A percentile compares a stretch with the other conserved stretches of the same genome.
These are phyloP conservation scores for Calycina herbarum DNA, from an alignment of 2,329 filamentous ascomycete species.

Conservation along the genomic window DNA sequence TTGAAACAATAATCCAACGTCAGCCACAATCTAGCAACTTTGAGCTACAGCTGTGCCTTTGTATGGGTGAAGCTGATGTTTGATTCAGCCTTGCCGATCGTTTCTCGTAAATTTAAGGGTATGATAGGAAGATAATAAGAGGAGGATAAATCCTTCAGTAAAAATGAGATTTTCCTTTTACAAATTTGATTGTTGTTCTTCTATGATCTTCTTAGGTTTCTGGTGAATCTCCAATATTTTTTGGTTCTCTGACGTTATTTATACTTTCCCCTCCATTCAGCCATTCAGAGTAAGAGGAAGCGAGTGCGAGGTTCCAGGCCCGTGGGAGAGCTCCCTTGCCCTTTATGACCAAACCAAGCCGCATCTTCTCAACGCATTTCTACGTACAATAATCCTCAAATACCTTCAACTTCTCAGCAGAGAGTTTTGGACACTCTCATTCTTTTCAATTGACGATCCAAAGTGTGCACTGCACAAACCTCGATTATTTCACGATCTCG, in stretches of 20 bases:
- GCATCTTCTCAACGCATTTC: background rate
- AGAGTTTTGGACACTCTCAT: conserved; percentile 5
- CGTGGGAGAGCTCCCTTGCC: background rate
- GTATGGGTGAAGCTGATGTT: background rate
- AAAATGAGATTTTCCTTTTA: background rate
- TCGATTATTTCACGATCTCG: background rate
- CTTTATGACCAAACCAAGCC: background rate
- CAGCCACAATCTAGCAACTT: background rate
- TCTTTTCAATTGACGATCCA: background rate
- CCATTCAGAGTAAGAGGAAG: background rate
- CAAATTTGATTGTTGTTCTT: background rate
- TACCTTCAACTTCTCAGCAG: background rate
- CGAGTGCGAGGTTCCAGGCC: background rate
- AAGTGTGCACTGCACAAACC: background rate
- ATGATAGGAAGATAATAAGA: background rate
- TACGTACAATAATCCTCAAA: background rate
- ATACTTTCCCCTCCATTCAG: background rate
- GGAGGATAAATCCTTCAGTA: background rate
- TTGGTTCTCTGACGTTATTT: background rate
- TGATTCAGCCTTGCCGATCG: background rate
- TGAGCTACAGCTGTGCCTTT: background rate
- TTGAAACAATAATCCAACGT: conserved; percentile 1
- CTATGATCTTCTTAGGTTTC: background rate
- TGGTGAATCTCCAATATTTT: too few species aligned
- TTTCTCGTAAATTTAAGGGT: background rate